Evolutionary conservation across 352 stramenopile genomes (phyloP).

Genomic region (Saprolegnia diclina): DNA sequence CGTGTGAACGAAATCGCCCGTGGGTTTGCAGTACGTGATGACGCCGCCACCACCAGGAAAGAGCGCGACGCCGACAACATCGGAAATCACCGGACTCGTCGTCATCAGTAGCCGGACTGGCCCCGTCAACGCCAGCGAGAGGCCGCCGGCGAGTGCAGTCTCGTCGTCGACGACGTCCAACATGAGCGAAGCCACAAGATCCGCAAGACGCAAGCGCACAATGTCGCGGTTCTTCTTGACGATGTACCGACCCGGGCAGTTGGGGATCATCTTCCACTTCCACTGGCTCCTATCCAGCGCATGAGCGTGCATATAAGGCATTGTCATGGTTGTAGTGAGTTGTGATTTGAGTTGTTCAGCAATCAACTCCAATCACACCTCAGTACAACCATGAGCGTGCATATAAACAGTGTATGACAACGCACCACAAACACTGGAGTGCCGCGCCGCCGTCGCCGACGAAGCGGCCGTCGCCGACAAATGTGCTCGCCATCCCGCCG

Average conservation of each 20-base stretch:
- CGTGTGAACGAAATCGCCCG: conserved; percentile 47
- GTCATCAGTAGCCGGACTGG: conserved; percentile 6
- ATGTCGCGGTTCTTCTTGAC: conserved; percentile 45
- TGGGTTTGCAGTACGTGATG: conserved; percentile 62
- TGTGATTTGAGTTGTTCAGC: too few species aligned
- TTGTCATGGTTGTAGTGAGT: background rate
- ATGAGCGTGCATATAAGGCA: background rate
- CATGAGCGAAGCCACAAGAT: background rate
- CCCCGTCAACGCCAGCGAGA: background rate
- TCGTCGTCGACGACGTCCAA: background rate
- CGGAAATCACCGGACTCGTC: conserved; percentile 24
- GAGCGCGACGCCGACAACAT: conserved; percentile 50
- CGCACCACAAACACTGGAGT: conserved; percentile 50
- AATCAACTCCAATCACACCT: too few species aligned
- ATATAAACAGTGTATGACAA: background rate
- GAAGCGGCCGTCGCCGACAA: conserved; percentile 48
- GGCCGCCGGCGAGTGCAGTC: background rate
- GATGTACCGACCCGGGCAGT: conserved; percentile 58
- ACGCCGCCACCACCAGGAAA: conserved; percentile 49
- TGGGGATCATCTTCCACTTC: conserved; percentile 67
- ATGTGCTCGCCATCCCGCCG: conserved; percentile 16
- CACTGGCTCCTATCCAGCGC: conserved; percentile 40
- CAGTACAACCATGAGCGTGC: background rate
- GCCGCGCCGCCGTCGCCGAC: conserved; percentile 43
- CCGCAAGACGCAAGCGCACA: conserved; percentile 1